Base-by-base conservation (phyloP, 2,329 filamentous ascomycete genomes). In the Penicillium concentricum region DNA sequence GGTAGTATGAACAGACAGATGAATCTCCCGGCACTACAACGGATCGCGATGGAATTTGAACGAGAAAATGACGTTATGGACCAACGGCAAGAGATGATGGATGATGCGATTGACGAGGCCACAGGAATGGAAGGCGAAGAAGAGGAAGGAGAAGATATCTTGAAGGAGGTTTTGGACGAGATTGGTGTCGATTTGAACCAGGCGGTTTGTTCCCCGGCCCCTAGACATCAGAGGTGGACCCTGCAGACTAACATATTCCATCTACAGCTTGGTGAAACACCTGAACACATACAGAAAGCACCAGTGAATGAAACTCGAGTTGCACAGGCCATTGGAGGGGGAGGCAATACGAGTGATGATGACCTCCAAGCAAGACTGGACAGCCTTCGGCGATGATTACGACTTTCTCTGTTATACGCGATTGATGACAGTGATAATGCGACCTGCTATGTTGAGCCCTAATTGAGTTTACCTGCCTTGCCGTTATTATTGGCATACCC, bases 1-100 rank as follows among this genome's bases (percentile, higher is more conserved):
- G 92, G 92, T 53, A 95, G 90, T 78, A 99, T 99, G 94, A 99
- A 99, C 76, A 85, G 90, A 63, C 91, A 91, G 62, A 97, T 97
- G 92, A 97, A 99, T 72, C 85, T 99, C 3, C 94, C 94, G 0
- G 92, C 92, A 18, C 81, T 99, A 34, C 93, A 97, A 74, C 87
- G 93, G 56, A 99, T 99, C 72, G 93, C 94, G 20, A 96, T 97
- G 92, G 94, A 99, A 71, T 99, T 99, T 69, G 94, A 99, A 78
- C 88, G 91, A 69, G 94, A 99, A 76, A 99, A 97, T 77, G 94
- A 97, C 70, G 92, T 99, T 57, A 99, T 99, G 94, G 94, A 99
- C 67, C 92, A 97, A 77, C 85, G 94, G 62, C 92, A 97, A 74
- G 94, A 97, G 76, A 97, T 99, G 90, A 97, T 99, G 94, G 93